A percentile compares a stretch with the other conserved stretches of the same genome.
Evolutionary conservation across 139 green algal species (phyloP).

Genomic region (Cymbomonas tetramitiformis): DNA sequence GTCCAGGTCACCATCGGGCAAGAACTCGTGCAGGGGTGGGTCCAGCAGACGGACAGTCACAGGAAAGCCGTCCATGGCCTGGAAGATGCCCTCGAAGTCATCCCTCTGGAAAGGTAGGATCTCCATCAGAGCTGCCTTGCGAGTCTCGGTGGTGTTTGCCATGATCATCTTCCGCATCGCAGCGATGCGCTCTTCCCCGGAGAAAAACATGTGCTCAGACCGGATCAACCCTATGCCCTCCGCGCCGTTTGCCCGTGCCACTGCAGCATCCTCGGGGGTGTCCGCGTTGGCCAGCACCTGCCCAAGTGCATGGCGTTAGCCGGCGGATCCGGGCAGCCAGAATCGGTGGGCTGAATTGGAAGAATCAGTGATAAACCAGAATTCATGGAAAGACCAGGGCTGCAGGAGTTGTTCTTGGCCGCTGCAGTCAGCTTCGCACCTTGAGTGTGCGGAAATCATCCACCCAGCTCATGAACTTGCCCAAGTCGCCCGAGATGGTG

Average conservation of each 20-base stretch:
- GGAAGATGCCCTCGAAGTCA: constrained; percentile 72
- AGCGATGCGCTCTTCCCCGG: constrained; percentile 52
- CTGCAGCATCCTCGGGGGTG: constrained; percentile 48
- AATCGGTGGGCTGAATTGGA: too few species aligned
- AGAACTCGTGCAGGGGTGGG: constrained; percentile 85
- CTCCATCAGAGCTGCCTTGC: constrained; percentile 43
- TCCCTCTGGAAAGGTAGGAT: constrained; percentile 54
- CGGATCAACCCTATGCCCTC: constrained; percentile 69
- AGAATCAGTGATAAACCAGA: too few species aligned
- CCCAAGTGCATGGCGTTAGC: constrained; percentile 13
- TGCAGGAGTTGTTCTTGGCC: constrained; percentile 4
- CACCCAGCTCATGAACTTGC: constrained; percentile 68
- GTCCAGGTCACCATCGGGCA: constrained; percentile 57
- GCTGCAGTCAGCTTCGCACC: constrained; percentile 22
- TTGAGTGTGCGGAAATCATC: constrained; percentile 37
- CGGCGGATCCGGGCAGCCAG: too few species aligned
- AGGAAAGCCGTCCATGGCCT: constrained; percentile 62
- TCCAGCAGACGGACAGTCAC: constrained; percentile 84
- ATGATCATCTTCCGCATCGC: constrained; percentile 76
- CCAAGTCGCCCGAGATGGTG: constrained; percentile 40
- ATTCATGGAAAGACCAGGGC: too few species aligned
- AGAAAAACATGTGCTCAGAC: constrained; percentile 91
- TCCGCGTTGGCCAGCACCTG: constrained; percentile 74
- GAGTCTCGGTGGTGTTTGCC: constrained; percentile 23
- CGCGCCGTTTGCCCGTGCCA: constrained; percentile 50